Percentiles rank a stretch among this genome's conserved stretches.
Evolutionary conservation across 1,284 basidiomycete genomes (phyloP).

Genomic region (Acaromyces ingoldii): DNA sequence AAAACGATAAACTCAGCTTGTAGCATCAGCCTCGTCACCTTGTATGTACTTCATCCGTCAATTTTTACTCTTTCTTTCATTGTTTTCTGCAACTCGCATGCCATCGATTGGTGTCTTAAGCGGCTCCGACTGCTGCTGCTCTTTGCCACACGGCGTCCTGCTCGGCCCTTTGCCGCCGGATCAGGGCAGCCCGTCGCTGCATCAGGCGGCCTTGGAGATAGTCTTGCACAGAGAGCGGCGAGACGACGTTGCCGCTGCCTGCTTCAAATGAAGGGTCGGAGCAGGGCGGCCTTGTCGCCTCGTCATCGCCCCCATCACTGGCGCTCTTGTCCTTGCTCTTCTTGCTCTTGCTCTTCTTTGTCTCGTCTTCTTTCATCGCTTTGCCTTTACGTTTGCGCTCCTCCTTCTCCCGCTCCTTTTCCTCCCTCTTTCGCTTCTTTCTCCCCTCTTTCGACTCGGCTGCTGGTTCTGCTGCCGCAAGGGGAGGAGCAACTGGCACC

Average conservation of each 20-base stretch:
- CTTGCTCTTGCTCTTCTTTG: constrained; percentile 3
- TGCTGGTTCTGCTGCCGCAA: constrained; percentile 13
- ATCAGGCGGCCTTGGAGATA: constrained; percentile 43
- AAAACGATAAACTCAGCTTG: too few relatives aligned
- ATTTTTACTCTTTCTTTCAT: too few relatives aligned
- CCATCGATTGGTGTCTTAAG: too few relatives aligned
- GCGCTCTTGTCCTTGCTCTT: not conserved
- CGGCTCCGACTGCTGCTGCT: constrained; percentile 22
- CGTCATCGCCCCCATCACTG: too few relatives aligned
- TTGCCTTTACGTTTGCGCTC: constrained; percentile 5
- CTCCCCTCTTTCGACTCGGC: constrained; percentile 5
- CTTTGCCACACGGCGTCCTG: constrained; percentile 37
- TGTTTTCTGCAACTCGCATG: too few relatives aligned
- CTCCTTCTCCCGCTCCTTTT: constrained; percentile 15
- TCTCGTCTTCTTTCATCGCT: not conserved
- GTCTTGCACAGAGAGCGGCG: constrained; percentile 21
- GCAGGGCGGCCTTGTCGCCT: not conserved
- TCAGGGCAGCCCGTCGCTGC: constrained; percentile 36
- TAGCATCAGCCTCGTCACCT: too few relatives aligned
- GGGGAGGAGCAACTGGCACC: constrained; percentile 1
- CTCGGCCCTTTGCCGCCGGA: constrained; percentile 28
- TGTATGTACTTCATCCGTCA: too few relatives aligned
- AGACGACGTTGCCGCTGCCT: constrained; percentile 7
- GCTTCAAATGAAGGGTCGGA: constrained; percentile 10
- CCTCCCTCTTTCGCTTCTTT: constrained; percentile 12